Percentiles rank a stretch among this genome's conserved stretches.
Evolutionary conservation across 306 rosid species (phyloP).

Genomic region (Ochetophila trinervis): DNA sequence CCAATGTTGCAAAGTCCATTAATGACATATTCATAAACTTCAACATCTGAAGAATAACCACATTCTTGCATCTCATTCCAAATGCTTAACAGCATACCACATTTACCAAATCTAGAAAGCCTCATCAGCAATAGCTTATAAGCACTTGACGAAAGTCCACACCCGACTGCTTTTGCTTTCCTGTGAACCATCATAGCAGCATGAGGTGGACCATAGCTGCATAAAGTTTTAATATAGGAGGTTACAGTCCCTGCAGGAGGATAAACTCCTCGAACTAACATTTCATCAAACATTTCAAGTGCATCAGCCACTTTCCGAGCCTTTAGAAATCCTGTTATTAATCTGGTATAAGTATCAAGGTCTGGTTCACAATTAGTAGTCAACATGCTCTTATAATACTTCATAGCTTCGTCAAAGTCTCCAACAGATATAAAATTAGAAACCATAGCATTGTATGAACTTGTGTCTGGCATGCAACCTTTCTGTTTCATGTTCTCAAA

Average conservation of each 20-base stretch:
- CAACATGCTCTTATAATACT: constrained; percentile 57
- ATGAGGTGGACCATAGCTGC: constrained; percentile 88
- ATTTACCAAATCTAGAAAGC: constrained; percentile 74
- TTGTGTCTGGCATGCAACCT: constrained; percentile 39
- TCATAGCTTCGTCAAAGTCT: constrained; percentile 50
- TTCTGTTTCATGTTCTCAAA: constrained; percentile 49
- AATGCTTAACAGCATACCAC: constrained; percentile 64
- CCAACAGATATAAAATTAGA: constrained; percentile 51
- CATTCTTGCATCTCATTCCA: constrained; percentile 90
- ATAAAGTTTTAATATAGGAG: constrained; percentile 51
- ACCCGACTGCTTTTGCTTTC: constrained; percentile 64
- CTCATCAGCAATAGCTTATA: constrained; percentile 79
- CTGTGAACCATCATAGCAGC: constrained; percentile 76
- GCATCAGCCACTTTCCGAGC: constrained; percentile 73
- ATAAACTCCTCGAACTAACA: constrained; percentile 54
- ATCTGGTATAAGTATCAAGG: constrained; percentile 50
- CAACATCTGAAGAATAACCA: constrained; percentile 64
- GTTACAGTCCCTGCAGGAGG: constrained; percentile 67
- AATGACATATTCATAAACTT: constrained; percentile 71
- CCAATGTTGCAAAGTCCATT: constrained; percentile 76
- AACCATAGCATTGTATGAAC: constrained; percentile 66
- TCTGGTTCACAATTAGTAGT: constrained; percentile 51
- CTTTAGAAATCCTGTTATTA: constrained; percentile 57
- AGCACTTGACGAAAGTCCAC: constrained; percentile 57
- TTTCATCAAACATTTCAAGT: constrained; percentile 76